Evolutionary conservation across 331 rosid species (phyloP).

Genomic region (Dryas integrifolia): DNA sequence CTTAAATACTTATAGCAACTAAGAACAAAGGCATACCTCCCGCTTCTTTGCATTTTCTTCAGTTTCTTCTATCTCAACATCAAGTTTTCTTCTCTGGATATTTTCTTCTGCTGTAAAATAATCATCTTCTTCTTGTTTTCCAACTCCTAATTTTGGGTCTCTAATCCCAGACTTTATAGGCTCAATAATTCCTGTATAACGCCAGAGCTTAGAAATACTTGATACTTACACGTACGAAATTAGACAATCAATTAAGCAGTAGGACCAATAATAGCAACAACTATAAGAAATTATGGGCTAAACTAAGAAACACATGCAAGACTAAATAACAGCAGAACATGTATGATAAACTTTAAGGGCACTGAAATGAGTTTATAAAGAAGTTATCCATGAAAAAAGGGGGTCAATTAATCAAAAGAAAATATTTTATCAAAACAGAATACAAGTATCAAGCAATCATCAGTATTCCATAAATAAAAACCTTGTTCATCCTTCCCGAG

Average conservation of each 20-base stretch:
- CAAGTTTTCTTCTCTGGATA: conserved; percentile 80
- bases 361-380: background rate
- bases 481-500: conserved; percentile 99
- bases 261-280: background rate
- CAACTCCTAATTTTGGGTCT: conserved; percentile 87
- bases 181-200: conserved; percentile 61
- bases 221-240: background rate
- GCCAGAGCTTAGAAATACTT: background rate
- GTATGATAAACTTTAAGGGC: background rate
- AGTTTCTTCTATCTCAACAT: conserved; percentile 79
- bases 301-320: background rate
- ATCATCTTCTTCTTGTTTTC: conserved; percentile 91
- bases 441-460: background rate
- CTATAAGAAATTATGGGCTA: background rate
- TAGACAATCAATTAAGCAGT: background rate
- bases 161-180: conserved; percentile 94
- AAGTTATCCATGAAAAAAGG: background rate
- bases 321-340: background rate
- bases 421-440: background rate
- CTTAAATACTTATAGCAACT: conserved; percentile 32
- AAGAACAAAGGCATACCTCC: conserved; percentile 63
- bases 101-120: conserved; percentile 91
- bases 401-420: background rate
- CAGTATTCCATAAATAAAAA: conserved; percentile 20
- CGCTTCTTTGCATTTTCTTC: conserved; percentile 77